Evolutionary conservation across 1,284 basidiomycete genomes (phyloP), one percentile per base, ranked within the genome.

Genomic region (Cutaneotrichosporon daszewskae): DNA sequence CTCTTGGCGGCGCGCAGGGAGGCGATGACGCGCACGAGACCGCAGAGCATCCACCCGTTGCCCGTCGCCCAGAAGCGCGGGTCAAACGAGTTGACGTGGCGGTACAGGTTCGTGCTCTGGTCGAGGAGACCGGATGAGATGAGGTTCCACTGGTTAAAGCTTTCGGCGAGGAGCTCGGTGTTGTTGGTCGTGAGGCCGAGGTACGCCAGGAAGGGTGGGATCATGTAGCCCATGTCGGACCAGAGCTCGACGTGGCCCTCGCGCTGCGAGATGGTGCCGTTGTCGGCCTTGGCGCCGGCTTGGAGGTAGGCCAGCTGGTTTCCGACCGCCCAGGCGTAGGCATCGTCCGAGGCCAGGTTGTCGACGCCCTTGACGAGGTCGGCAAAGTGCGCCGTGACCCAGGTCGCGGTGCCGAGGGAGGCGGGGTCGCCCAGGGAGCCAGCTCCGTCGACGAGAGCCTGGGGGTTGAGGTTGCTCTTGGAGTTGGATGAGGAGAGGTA

Each of bases 191-290:
- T 71, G 0, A 73, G 74, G 11, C 76, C 79, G 44, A 77, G 74
- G 41, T 58, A 79, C 0, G 79, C 79, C 4, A 81, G 62, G 62
- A 79, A 80, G 1, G 80, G 80, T 5, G 78, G 77, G 7, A 76
- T 77, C 80, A 82, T 82, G 59, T 76, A 81, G 0, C 80, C 69
- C 52, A 62, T 72, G 59, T 82, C 80, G 17, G 77, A 71, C 80
- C 79, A 72, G 19, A 65, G 53, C 43, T 80, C 59, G 17, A 49
- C 44, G 33, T 62, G 47, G 29, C 56, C 50, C 17, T 53, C 55
- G 25, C 66, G 59, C 47, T 58, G 55, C 17, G 57, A 59, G 35
- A 62, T 56, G 16, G 52, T 55, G 0, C 51, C 55, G 20, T 58
- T 54, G n/a, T 43, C 43, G 10, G 40, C 41, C 11, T 26, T 44